Conservation (phyloP, 2,329 filamentous ascomycete genomes). For the Periconia sp. region DNA sequence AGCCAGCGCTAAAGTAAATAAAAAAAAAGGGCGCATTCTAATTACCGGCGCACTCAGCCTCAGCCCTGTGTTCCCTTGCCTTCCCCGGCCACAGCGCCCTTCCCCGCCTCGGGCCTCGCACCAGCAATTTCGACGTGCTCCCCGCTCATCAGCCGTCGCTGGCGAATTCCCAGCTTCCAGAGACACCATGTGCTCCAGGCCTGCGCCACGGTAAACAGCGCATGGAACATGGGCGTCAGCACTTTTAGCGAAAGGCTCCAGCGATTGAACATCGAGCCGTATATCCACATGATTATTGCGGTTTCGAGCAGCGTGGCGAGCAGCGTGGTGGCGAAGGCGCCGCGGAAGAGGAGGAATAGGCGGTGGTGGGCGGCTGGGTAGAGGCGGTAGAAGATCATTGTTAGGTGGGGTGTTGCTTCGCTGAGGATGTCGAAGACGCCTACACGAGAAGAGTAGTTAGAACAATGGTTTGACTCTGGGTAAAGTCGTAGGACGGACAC, state of each 20-base stretch:
- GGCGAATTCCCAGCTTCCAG: not conserved
- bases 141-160: not conserved
- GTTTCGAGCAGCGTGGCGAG: constrained; percentile 3
- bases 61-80: too few species aligned
- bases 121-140: too few species aligned
- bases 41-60: too few species aligned
- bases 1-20: too few species aligned
- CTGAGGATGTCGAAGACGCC: constrained; percentile 9
- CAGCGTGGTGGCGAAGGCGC: not conserved
- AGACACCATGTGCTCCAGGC: constrained; percentile 3
- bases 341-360: constrained; percentile 1
- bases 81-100: too few species aligned
- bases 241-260: constrained; percentile 1
- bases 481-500: too few species aligned
- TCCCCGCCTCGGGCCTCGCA: too few species aligned
- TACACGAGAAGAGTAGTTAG: not conserved
- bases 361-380: constrained; percentile 1
- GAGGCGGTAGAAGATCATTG: constrained; percentile 7
- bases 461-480: not conserved
- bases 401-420: constrained; percentile 4
- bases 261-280: constrained; percentile 1
- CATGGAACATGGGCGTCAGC: constrained; percentile 1
- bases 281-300: constrained; percentile 2
- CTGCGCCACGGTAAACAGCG: constrained; percentile 2
- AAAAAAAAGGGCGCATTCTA: too few species aligned